phyloP scores from a whole-genome alignment of 176 grass and related monocot species.

The Aegilops tauschii region DNA sequence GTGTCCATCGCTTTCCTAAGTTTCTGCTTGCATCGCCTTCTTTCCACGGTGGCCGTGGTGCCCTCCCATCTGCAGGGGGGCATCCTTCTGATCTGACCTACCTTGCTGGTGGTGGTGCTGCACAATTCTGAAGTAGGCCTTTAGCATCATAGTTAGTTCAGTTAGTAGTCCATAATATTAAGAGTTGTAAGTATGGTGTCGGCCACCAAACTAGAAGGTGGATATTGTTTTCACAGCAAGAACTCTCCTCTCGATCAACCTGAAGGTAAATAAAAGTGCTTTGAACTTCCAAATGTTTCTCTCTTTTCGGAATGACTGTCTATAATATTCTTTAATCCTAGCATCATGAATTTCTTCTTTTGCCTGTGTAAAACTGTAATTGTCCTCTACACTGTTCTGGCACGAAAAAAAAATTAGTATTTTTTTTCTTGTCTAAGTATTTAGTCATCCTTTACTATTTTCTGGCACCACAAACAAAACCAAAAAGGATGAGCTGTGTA shows the following conservation, averaged over 20 bases:
- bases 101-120: slow-evolving; percentile 67
- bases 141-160: slow-evolving; percentile 35
- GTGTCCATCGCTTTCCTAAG: slow-evolving; percentile 56
- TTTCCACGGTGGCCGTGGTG: slow-evolving; percentile 83
- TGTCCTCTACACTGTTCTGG: not conserved
- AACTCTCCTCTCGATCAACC: slow-evolving; percentile 37
- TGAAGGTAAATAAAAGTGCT: slow-evolving; percentile 44
- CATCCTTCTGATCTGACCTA: slow-evolving; percentile 87
- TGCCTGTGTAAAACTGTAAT: not conserved
- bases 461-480: not conserved
- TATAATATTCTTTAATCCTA: not conserved
- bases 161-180: slow-evolving; percentile 23
- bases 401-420: not conserved
- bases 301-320: not conserved
- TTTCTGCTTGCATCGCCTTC: slow-evolving; percentile 81
- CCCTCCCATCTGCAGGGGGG: slow-evolving; percentile 89
- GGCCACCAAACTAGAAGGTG: slow-evolving; percentile 36
- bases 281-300: slow-evolving; percentile 23
- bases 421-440: not conserved
- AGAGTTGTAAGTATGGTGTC: slow-evolving; percentile 57
- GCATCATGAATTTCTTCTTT: not conserved
- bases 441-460: not conserved
- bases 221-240: slow-evolving; percentile 36
- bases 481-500: not conserved
- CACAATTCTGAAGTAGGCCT: slow-evolving; percentile 42